Base-by-base conservation (phyloP, 768 basidiomycete genomes). In the Naganishia antarctica region DNA sequence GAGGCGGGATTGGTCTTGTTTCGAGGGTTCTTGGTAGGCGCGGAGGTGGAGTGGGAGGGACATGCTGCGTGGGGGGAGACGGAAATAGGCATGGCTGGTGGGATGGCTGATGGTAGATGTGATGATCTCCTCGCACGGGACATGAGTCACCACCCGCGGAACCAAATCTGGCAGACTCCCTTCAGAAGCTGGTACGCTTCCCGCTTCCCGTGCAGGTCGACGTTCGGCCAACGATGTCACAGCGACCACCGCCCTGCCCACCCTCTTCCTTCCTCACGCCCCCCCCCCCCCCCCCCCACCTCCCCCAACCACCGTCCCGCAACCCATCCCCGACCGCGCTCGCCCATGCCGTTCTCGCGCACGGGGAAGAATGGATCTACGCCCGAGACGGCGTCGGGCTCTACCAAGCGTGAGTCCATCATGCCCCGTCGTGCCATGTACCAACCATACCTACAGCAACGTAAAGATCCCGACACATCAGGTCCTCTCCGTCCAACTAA, bases 1-100 rank as follows among this genome's bases (percentile, higher is more conserved):
- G 66, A 88, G 84, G 64, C 90, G 81, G 9, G 87, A 86, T 51
- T 87, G 79, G 76, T 94, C 87, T 61, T 94, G 91, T 78, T 86
- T 91, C 7, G 88, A 87, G 48, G 90, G 90, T 78, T 94, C 91
- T 81, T 89, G 90, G 83, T 92, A 91, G 73, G 89, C 84, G 61
- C 91, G 85, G 47, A 96, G 84, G 68, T 91, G 89, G 25, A 75
- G 68, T 4, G 77, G 77, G 40, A 78, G 73, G 13, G 76, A 76
- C 77, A 78, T 78, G 60, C n/a, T n/a, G n/a, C n/a, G 45, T 65
- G 64, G 57, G 6, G 23, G 32, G 45, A 13, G 6, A 6, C 7
- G n/a, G 45, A 46, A 18, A 6, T 46, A 8, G 9, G 9, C 6
- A 7, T 18, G 45, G 32, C n/a, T 2, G 7, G n/a, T 37, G 4